Percentiles rank a stretch among this genome's conserved stretches.
Evolutionary conservation across 2,329 filamentous ascomycete genomes (phyloP).

Genomic region (Fusarium veterinarium): DNA sequence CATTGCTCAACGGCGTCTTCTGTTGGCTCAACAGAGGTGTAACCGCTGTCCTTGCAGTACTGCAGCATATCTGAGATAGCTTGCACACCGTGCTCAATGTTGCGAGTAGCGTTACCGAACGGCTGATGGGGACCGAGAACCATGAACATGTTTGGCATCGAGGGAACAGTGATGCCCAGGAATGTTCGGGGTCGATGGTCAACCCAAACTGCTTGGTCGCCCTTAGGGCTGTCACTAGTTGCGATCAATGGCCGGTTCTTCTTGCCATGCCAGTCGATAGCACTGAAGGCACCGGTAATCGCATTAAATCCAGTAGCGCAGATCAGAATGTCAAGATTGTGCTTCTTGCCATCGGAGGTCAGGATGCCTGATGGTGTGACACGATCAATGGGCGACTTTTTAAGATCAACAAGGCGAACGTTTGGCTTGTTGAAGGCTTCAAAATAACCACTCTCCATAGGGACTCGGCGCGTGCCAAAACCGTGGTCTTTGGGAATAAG

Average conservation of each 20-base stretch:
- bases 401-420: conserved; percentile 25
- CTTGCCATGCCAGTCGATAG: conserved; percentile 32
- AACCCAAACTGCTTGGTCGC: conserved; percentile 28
- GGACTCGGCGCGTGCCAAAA: conserved; percentile 22
- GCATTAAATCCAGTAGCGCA: conserved; percentile 36
- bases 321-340: conserved; percentile 31
- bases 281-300: conserved; percentile 29
- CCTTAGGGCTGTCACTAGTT: conserved; percentile 9
- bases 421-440: conserved; percentile 30
- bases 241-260: conserved; percentile 15
- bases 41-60: conserved; percentile 18
- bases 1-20: conserved; percentile 28
- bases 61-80: conserved; percentile 20
- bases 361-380: conserved; percentile 12
- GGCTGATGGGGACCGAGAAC: conserved; percentile 37
- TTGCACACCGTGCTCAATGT: conserved; percentile 16
- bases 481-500: conserved; percentile 31
- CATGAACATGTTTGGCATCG: conserved; percentile 42
- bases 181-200: conserved; percentile 24
- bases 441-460: conserved; percentile 38
- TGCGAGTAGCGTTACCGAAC: conserved; percentile 32
- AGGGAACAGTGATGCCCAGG: conserved; percentile 8
- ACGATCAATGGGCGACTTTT: conserved; percentile 10
- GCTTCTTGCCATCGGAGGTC: conserved; percentile 10
- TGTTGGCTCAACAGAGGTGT: conserved; percentile 14